phyloP scores from a whole-genome alignment of 2,329 filamentous ascomycete species.

The Hypoxylon sp. region DNA sequence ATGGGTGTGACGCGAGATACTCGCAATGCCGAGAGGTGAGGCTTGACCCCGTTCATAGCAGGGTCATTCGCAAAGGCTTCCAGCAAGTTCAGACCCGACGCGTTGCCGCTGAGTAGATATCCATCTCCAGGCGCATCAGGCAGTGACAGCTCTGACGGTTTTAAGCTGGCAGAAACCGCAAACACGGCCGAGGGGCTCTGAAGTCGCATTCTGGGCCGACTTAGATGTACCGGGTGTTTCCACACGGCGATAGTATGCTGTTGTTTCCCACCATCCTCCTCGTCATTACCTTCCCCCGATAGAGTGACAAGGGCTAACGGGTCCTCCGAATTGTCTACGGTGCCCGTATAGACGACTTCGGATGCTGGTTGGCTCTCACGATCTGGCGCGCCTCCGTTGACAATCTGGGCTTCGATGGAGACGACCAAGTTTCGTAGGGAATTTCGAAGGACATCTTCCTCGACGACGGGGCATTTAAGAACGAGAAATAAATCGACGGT shows the following conservation, averaged over 20 bases:
- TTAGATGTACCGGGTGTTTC: conserved; percentile 66
- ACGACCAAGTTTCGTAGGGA: conserved; percentile 70
- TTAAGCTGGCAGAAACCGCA: conserved; percentile 66
- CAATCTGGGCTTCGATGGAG: conserved; percentile 70
- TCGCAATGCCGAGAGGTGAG: conserved; percentile 74
- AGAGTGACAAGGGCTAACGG: conserved; percentile 60
- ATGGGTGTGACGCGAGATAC: conserved; percentile 78
- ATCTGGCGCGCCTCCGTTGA: conserved; percentile 62
- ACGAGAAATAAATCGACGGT: conserved; percentile 73
- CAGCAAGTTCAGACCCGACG: conserved; percentile 78
- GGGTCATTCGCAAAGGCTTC: conserved; percentile 75
- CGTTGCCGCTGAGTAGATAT: conserved; percentile 73
- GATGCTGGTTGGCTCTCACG: conserved; percentile 57
- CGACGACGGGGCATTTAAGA: conserved; percentile 68
- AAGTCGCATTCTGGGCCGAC: conserved; percentile 68
- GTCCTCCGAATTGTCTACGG: conserved; percentile 58
- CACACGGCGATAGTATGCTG: conserved; percentile 64
- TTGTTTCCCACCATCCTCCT: conserved; percentile 35
- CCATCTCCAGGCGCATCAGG: conserved; percentile 59
- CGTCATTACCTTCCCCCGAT: conserved; percentile 40
- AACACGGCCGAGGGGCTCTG: conserved; percentile 73
- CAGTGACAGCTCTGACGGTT: conserved; percentile 56
- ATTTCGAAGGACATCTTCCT: conserved; percentile 63
- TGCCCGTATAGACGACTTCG: conserved; percentile 68
- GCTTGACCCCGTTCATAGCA: conserved; percentile 65